Evolutionary conservation across 2,329 filamentous ascomycete genomes (phyloP).

Genomic region (Nemania bipapillata): DNA sequence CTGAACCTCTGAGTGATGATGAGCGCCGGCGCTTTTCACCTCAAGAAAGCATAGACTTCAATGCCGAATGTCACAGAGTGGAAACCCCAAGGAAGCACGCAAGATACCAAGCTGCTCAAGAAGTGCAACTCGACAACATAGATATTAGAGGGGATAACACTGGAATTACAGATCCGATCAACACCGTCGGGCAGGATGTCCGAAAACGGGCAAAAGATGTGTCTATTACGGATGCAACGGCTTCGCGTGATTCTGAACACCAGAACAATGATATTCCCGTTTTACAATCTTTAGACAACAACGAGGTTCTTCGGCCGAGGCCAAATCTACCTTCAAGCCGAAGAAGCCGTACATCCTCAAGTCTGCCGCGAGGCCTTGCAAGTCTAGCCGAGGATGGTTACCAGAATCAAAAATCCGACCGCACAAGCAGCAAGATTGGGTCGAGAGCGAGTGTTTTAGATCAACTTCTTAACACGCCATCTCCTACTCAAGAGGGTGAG

Average conservation of each 20-base stretch:
- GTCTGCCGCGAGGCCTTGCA: constrained; percentile 36
- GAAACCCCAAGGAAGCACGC: constrained; percentile 57
- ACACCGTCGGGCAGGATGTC: neutral
- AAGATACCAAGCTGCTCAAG: constrained; percentile 34
- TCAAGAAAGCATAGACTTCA: constrained; percentile 70
- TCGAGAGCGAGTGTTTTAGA: constrained; percentile 37
- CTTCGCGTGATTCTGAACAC: neutral
- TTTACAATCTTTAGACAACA: constrained; percentile 18
- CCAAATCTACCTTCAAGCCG: constrained; percentile 9
- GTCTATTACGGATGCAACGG: neutral
- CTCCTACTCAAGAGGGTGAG: constrained; percentile 33
- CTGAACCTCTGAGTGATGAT: constrained; percentile 48
- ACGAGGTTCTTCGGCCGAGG: constrained; percentile 14
- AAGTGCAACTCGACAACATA: neutral
- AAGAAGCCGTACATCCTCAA: constrained; percentile 15
- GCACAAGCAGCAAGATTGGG: constrained; percentile 1
- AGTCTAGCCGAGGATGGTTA: constrained; percentile 46
- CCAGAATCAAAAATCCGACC: constrained; percentile 19
- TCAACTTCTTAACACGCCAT: constrained; percentile 42
- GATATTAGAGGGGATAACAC: neutral
- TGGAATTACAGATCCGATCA: neutral
- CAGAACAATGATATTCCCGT: neutral
- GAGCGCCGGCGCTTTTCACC: constrained; percentile 52
- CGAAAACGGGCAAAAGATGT: neutral
- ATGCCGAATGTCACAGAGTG: constrained; percentile 59